A percentile compares a stretch with the other conserved stretches of the same genome.
Evolutionary conservation across 352 stramenopile genomes (phyloP).

Genomic region (Thalassiosira mediterranea): DNA sequence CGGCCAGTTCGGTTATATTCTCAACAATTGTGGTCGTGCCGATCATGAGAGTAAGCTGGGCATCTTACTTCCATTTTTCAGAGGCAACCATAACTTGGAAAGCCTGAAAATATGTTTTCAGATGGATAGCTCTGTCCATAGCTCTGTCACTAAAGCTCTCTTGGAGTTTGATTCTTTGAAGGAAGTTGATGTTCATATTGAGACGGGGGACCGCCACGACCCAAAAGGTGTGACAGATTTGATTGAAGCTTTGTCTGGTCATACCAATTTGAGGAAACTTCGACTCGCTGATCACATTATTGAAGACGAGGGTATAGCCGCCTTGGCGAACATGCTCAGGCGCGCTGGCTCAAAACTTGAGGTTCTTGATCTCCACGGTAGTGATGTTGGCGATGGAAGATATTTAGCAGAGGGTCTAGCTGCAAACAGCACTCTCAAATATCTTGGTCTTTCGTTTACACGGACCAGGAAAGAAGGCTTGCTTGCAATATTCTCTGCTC

Average conservation of each 20-base stretch:
- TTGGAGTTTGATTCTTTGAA: not conserved
- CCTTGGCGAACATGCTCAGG: not conserved
- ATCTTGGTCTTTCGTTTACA: not conserved
- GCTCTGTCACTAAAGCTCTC: not conserved
- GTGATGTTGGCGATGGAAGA: not conserved
- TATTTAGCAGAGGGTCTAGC: not conserved
- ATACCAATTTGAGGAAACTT: not conserved
- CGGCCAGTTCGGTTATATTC: too few relatives aligned
- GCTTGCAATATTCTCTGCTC: not conserved
- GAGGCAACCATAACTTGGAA: not conserved
- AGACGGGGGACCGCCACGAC: not conserved
- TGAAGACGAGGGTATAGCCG: not conserved
- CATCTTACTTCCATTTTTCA: not conserved
- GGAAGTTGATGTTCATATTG: not conserved
- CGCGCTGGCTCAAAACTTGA: not conserved
- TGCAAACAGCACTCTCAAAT: not conserved
- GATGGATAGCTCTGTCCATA: not conserved
- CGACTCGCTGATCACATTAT: not conserved
- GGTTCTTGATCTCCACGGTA: not conserved
- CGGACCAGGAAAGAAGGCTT: not conserved
- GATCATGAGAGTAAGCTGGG: not conserved
- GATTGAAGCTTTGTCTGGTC: not conserved
- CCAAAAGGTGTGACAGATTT: not conserved
- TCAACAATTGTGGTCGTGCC: too few relatives aligned
- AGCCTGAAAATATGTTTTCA: not conserved